phyloP scores from a whole-genome alignment of 495 filamentous ascomycete species.

The Talaromyces trachyspermus region DNA sequence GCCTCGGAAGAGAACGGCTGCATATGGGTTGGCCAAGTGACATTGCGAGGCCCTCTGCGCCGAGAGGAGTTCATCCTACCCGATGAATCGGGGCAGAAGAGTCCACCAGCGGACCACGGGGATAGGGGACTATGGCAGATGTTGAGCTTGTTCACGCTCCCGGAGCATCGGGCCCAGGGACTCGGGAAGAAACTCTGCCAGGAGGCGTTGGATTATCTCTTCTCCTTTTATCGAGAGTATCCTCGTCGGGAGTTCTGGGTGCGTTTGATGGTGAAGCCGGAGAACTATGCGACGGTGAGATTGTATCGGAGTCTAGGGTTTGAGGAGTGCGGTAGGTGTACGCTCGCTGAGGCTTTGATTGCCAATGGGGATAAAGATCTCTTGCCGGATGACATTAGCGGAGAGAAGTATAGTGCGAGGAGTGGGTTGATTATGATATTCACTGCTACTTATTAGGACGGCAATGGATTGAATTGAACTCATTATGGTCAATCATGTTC shows the following conservation, averaged over 20 bases:
- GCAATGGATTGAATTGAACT: too few relatives aligned
- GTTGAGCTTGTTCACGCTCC: slow-evolving; percentile 26
- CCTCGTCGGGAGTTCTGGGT: slow-evolving; percentile 6
- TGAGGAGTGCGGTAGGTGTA: slow-evolving; percentile 17
- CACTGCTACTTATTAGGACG: too few relatives aligned
- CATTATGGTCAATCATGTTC: too few relatives aligned
- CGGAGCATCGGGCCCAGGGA: slow-evolving; percentile 24
- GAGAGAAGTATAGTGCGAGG: slow-evolving; percentile 16
- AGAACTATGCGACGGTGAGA: slow-evolving; percentile 20
- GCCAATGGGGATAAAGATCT: slow-evolving; percentile 28
- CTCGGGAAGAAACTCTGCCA: slow-evolving; percentile 27
- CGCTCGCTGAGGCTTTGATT: slow-evolving; percentile 24
- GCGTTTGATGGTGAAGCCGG: slow-evolving; percentile 24
- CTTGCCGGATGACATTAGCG: slow-evolving; percentile 20
- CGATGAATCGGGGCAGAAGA: slow-evolving; percentile 13
- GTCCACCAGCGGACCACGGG: slow-evolving; percentile 9
- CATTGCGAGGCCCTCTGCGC: slow-evolving; percentile 21
- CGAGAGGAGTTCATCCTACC: slow-evolving; percentile 16
- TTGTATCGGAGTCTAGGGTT: slow-evolving; percentile 28
- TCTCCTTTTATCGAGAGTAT: slow-evolving; percentile 6
- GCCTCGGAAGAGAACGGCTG: too few relatives aligned
- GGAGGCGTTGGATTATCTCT: slow-evolving; percentile 20
- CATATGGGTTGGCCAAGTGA: slow-evolving; percentile 33
- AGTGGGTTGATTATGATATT: slow-evolving; percentile 16
- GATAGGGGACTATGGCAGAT: slow-evolving; percentile 29